phyloP scores from a whole-genome alignment of 106 monocot species.

The Alisma plantagoaquatica region DNA sequence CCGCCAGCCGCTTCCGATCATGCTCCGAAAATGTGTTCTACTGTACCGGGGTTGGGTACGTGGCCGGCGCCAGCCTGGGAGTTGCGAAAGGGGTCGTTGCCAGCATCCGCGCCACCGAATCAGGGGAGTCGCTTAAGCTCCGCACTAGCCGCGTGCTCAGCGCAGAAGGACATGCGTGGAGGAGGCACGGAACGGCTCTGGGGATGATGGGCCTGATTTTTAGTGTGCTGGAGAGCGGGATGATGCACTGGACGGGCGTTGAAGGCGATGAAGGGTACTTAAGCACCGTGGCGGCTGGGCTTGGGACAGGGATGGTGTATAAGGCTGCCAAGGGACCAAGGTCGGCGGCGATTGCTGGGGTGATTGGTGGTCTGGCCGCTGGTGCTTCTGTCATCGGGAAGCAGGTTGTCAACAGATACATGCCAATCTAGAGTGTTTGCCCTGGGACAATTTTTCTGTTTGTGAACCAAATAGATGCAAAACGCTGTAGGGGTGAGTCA shows the following conservation, averaged over 20 bases:
- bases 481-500: no score
- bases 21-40: conserved; percentile 74
- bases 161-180: conserved; percentile 43
- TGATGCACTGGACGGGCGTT: conserved; percentile 25
- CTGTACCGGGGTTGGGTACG: conserved; percentile 72
- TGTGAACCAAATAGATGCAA: no score
- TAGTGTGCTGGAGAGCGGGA: conserved; percentile 62
- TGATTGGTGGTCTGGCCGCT: conserved; percentile 63
- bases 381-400: conserved; percentile 56
- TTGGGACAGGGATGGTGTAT: conserved; percentile 49
- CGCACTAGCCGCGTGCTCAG: conserved; percentile 55
- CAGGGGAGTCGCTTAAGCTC: conserved; percentile 51
- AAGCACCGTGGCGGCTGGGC: conserved; percentile 55
- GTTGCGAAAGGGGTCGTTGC: conserved; percentile 34
- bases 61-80: conserved; percentile 42
- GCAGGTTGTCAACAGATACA: conserved; percentile 74
- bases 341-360: conserved; percentile 67
- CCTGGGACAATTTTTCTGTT: no score
- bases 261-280: conserved; percentile 52
- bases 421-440: conserved; percentile 36
- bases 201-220: conserved; percentile 67
- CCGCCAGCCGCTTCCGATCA: conserved; percentile 39
- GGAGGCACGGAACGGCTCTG: conserved; percentile 42
- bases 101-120: conserved; percentile 36
- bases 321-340: conserved; percentile 41